phyloP scores from a whole-genome alignment of 164 flowering plant species.

The Tinospora cordifolia region DNA sequence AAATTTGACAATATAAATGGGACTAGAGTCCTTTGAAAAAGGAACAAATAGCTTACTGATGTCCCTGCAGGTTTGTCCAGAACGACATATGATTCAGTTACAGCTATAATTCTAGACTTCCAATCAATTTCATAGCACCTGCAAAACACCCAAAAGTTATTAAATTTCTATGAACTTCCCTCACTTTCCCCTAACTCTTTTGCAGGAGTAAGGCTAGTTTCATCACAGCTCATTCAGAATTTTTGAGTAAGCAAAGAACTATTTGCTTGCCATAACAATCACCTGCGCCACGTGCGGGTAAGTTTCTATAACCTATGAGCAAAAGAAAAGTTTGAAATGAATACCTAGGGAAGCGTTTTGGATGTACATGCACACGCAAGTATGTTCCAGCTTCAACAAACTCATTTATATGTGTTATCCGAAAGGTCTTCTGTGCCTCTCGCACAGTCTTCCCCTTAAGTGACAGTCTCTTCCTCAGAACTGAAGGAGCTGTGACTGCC shows the following conservation, averaged over 20 bases:
- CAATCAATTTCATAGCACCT: slow-evolving; percentile 98
- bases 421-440: slow-evolving; percentile 87
- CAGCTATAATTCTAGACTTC: slow-evolving; percentile 84
- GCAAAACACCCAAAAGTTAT: no score
- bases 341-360: slow-evolving; percentile 91
- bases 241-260: no score
- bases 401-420: slow-evolving; percentile 56
- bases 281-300: no score
- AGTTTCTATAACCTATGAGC: no score
- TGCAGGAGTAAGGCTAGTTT: no score
- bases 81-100: slow-evolving; percentile 70
- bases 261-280: no score
- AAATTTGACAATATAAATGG: no score
- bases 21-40: slow-evolving; percentile 1
- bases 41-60: slow-evolving; percentile 45
- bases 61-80: slow-evolving; percentile 97
- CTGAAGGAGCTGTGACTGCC: slow-evolving; percentile 63
- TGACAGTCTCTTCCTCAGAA: slow-evolving; percentile 51
- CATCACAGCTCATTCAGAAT: no score
- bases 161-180: no score
- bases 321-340: no score
- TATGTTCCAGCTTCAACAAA: slow-evolving; percentile 86
- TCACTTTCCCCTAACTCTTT: no score
- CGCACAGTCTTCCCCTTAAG: slow-evolving; percentile 81
- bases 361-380: slow-evolving; percentile 88